Percentiles rank a stretch among this genome's conserved stretches.
Evolutionary conservation across 148 eudicot species (phyloP).

Genomic region (Camellia granthamiana): DNA sequence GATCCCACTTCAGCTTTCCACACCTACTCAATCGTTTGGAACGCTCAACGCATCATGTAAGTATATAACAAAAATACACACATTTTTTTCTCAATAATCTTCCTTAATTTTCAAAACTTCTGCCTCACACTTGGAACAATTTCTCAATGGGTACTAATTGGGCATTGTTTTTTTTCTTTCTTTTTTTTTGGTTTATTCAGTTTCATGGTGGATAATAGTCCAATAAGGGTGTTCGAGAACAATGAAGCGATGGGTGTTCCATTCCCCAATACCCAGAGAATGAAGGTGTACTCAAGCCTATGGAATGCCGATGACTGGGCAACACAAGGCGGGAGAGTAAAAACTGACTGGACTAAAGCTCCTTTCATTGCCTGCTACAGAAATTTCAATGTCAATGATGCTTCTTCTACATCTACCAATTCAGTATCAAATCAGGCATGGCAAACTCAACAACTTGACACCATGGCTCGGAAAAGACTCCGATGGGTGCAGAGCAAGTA

Average conservation of each 20-base stretch:
- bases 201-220: background rate
- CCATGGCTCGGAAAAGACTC: background rate
- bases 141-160: background rate
- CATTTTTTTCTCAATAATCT: background rate
- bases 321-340: conserved; percentile 2
- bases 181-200: background rate
- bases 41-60: conserved; percentile 11
- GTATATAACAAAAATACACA: background rate
- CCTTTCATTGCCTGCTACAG: conserved; percentile 7
- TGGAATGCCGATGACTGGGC: conserved; percentile 14
- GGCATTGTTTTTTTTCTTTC: background rate
- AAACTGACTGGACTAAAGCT: background rate
- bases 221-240: conserved; percentile 7
- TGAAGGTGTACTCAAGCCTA: conserved; percentile 1
- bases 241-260: background rate
- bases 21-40: conserved; percentile 17
- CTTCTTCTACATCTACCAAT: background rate
- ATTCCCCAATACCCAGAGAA: background rate
- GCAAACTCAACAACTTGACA: background rate
- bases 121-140: no score
- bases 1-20: background rate
- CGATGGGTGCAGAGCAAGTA: conserved; percentile 4
- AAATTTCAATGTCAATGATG: conserved; percentile 13
- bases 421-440: background rate
- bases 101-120: background rate